Evolutionary conservation across 129 eudicot species (phyloP), one percentile per base, ranked within the genome.

Genomic region (Lactuca sativa): DNA sequence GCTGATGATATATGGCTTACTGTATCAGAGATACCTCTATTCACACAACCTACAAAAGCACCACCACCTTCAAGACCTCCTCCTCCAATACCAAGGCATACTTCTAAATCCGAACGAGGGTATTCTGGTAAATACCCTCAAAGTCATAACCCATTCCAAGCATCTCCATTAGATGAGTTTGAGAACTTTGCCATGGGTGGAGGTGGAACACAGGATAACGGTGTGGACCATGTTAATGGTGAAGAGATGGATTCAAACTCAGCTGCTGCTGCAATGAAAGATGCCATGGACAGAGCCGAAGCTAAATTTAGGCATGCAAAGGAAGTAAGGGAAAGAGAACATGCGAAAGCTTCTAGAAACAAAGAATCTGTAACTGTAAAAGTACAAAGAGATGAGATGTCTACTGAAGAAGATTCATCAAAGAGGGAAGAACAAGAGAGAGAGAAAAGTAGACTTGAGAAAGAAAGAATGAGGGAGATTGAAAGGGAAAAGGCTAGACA

Each of bases 21-120:
- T 52, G 97, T 93, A 48, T 83, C 95, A 70, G 99, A 93, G 70
- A 74, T 93, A 78, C 99, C 99, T 70, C 93, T 93, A 68, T 78
- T 83, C 62, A 93, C 99, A 65, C 95, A 85, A 69, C 95, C 90
- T 17, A 90, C 99, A 17, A 78, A 81, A 62, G 97, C 99, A 59
- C 97, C 95, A 63, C 95, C 99, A 34, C 99, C 99, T 70, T 90
- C 99, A 80, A 85, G 97, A 73, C 97, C 95, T 47, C 99, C 99
- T 40, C 98, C 98, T 68, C 86, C 95, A 4, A 80, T 84, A 55
- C 97, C 96, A 62, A 85, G 89, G 21, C 89, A 69, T 70, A 38
- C 76, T 77, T 81, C 84, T 44, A 87, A 70, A 25, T 25, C 88
- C 53, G 95, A 80, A 80, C 67, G 84, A 59, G 85, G 82, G 44